Percentiles rank a stretch among this genome's conserved stretches.
These are phyloP conservation scores for Penicillium brevicompactum DNA, from an alignment of 2,329 filamentous ascomycete species.

Conservation along the genomic window DNA sequence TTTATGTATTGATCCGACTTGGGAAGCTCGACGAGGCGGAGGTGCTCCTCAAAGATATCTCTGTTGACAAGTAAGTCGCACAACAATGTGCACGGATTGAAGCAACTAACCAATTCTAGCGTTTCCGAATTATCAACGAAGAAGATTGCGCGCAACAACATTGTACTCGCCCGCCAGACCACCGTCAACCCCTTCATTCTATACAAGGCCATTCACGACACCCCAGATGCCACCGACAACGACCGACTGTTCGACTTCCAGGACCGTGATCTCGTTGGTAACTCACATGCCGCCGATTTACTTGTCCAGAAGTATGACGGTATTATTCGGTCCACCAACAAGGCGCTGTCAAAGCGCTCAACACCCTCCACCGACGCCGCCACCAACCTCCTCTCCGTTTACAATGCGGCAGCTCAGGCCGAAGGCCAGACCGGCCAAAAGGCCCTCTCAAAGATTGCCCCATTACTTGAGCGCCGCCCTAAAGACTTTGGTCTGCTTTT, in stretches of 20 bases:
- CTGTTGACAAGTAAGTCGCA: conserved; percentile 50
- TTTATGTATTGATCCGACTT: conserved; percentile 60
- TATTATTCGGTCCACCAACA: conserved; percentile 58
- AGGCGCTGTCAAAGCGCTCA: conserved; percentile 50
- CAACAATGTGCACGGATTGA: not conserved
- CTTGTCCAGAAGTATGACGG: conserved; percentile 62
- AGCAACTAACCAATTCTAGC: conserved; percentile 34
- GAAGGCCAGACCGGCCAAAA: conserved; percentile 61
- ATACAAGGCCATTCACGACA: conserved; percentile 58
- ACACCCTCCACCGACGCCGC: conserved; percentile 53
- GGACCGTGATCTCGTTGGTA: conserved; percentile 54
- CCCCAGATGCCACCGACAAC: conserved; percentile 47
- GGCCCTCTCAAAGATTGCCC: conserved; percentile 69
- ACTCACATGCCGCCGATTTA: conserved; percentile 60
- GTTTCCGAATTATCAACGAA: conserved; percentile 61
- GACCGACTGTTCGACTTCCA: conserved; percentile 64
- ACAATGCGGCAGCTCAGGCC: conserved; percentile 75
- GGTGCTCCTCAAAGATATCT: conserved; percentile 53
- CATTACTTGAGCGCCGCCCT: conserved; percentile 71
- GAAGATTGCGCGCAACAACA: conserved; percentile 63
- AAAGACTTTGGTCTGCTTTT: conserved; percentile 79
- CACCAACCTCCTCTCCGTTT: conserved; percentile 60
- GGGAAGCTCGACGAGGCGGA: conserved; percentile 60
- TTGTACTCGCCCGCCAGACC: conserved; percentile 50
- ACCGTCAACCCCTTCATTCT: conserved; percentile 59